A percentile compares a stretch with the other conserved stretches of the same genome.
Evolutionary conservation across 495 filamentous ascomycete genomes (phyloP).

Genomic region (Jackrogersella minutella): DNA sequence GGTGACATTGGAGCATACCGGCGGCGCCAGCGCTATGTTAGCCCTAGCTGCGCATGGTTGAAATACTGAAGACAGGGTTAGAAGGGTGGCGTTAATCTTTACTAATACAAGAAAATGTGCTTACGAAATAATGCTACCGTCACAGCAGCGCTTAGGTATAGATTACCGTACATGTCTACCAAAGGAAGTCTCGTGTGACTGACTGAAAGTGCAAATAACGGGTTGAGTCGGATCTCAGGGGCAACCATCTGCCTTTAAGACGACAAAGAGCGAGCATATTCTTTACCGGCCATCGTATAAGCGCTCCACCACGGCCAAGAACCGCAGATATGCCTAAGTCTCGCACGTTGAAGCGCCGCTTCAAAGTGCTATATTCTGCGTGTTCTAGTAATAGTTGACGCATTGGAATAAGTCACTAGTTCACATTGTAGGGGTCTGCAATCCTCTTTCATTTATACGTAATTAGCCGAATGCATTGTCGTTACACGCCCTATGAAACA

Average conservation of each 20-base stretch:
- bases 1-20: slow-evolving; percentile 45
- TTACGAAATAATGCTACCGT: slow-evolving; percentile 37
- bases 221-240: background rate
- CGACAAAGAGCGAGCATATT: background rate
- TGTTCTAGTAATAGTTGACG: slow-evolving; percentile 19
- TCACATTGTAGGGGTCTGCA: slow-evolving; percentile 15
- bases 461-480: slow-evolving; percentile 34
- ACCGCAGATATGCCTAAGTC: slow-evolving; percentile 8
- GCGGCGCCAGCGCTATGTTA: slow-evolving; percentile 35
- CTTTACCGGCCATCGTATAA: background rate
- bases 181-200: slow-evolving; percentile 18
- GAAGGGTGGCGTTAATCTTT: background rate
- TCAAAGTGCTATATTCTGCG: slow-evolving; percentile 18
- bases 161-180: slow-evolving; percentile 31
- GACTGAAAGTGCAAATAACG: background rate
- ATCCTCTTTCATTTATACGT: slow-evolving; percentile 24
- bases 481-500: slow-evolving; percentile 15
- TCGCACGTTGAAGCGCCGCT: slow-evolving; percentile 30
- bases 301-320: slow-evolving; percentile 6
- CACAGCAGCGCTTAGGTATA: slow-evolving; percentile 24
- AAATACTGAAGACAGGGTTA: slow-evolving; percentile 27
- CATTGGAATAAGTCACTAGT: slow-evolving; percentile 5
- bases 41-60: slow-evolving; percentile 31
- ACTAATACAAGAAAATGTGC: background rate
- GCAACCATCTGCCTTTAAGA: slow-evolving; percentile 17